Evolutionary conservation across 768 basidiomycete species (phyloP), one percentile per base, ranked within the genome.

Genomic region (Panaeolus papilionaceus): DNA sequence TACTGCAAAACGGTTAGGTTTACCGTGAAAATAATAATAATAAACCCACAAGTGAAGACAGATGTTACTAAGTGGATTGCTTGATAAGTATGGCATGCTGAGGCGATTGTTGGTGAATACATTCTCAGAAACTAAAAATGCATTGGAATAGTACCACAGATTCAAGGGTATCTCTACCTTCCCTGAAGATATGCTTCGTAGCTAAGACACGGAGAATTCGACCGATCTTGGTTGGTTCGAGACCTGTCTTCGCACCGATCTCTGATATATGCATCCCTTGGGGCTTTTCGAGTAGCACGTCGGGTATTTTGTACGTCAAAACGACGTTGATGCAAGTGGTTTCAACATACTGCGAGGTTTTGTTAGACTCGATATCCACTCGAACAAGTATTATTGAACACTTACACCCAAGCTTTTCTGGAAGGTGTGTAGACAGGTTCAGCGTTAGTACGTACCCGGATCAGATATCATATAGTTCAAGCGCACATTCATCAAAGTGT

Each of bases 91-190:
- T 38, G 75, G 71, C 40, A 80, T 69, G 65, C 79, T 81, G 1
- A 84, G 73, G 0, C 82, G 77, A 68, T 82, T 84, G 65, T 84
- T 83, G 3, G 80, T 78, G 63, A 81, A 83, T 0, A 80, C 79
- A 51, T 82, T 76, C 12, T 71, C 70, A 26, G 71, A 69, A 3
- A 82, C 81, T 82, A 61, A 5, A 33, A 11, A 23, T 11, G 39
- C 14, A 33, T n/a, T 10, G 40, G 14, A 38, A 37, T n/a, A 20
- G 16, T 10, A 2, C 1, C 28, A 40, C 2, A 40, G 39, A 40
- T 2, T 26, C 23, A 12, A 26, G 5, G 16, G 28, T 26, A 10
- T 18, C 7, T 2, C 16, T 16, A 82, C 80, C 76, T 77, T 83
- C 82, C 33, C 72, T 69, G 70, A 81, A 83, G 47, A 74, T 74